A percentile compares a stretch with the other conserved stretches of the same genome.
phyloP scores from a whole-genome alignment of 2,329 filamentous ascomycete species.

The Verticillium longisporum region DNA sequence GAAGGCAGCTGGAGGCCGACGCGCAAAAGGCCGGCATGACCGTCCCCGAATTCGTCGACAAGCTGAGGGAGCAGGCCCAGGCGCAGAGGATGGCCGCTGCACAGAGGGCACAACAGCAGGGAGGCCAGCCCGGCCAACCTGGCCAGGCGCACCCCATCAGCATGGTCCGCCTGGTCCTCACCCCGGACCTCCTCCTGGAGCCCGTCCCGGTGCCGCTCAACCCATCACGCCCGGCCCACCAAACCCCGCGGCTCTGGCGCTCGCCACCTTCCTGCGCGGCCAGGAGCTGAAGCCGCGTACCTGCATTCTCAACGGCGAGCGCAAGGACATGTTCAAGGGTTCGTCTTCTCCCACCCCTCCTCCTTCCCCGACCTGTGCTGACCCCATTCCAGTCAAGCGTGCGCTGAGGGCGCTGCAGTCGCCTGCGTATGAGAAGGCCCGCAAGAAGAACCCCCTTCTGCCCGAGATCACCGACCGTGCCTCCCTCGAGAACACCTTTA shows the following conservation, averaged over 20 bases:
- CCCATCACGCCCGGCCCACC: conserved; percentile 73
- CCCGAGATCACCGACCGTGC: conserved; percentile 83
- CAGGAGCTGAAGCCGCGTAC: conserved; percentile 87
- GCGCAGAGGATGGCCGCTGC: conserved; percentile 37
- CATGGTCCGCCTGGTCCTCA: conserved; percentile 12
- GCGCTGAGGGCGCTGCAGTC: conserved; percentile 86
- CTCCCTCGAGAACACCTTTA: conserved; percentile 88
- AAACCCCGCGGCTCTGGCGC: conserved; percentile 79
- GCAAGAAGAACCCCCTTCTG: conserved; percentile 81
- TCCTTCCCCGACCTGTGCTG: background rate
- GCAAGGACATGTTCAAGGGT: conserved; percentile 98
- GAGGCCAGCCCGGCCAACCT: conserved; percentile 14
- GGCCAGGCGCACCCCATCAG: conserved; percentile 20
- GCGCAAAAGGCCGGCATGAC: conserved; percentile 80
- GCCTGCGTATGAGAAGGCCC: conserved; percentile 81
- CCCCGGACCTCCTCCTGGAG: conserved; percentile 21
- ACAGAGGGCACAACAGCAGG: conserved; percentile 19
- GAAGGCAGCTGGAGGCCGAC: conserved; percentile 74
- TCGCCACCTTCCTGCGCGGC: conserved; percentile 78
- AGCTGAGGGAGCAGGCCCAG: conserved; percentile 51
- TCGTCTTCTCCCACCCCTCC: conserved; percentile 12
- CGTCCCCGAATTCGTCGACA: conserved; percentile 75
- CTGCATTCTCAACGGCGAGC: conserved; percentile 89
- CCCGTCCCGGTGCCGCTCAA: conserved; percentile 38
- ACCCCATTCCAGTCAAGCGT: conserved; percentile 67